Conservation (phyloP, 768 basidiomycete genomes). For the Pulveroboletus frians region DNA sequence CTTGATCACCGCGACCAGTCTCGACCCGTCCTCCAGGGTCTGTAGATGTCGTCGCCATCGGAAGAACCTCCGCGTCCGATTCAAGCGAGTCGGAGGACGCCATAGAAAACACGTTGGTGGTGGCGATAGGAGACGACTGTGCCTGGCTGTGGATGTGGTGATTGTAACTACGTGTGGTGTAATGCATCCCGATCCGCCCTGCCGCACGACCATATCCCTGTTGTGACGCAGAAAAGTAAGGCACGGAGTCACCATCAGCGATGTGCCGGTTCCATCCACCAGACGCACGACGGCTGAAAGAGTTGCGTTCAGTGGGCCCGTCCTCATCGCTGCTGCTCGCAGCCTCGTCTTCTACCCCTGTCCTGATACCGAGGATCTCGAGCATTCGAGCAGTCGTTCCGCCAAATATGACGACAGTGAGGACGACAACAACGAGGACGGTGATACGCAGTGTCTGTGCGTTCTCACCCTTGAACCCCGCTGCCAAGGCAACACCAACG, state of each 20-base stretch:
- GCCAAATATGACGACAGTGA: conserved; percentile 92
- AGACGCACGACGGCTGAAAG: conserved; percentile 32
- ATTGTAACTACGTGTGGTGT: conserved; percentile 51
- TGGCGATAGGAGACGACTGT: conserved; percentile 16
- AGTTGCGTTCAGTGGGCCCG: conserved; percentile 22
- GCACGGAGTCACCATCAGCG: conserved; percentile 37
- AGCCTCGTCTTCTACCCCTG: conserved; percentile 91
- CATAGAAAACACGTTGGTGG: conserved; percentile 50
- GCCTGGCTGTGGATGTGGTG: conserved; percentile 52
- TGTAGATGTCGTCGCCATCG: conserved; percentile 55
- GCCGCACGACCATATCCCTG: conserved; percentile 30
- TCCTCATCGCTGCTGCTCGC: conserved; percentile 56
- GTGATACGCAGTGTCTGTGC: conserved; percentile 89
- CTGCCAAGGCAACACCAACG: conserved; percentile 95
- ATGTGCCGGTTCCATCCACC: conserved; percentile 41
- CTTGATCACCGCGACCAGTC: conserved; percentile 1
- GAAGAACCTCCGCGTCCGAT: conserved; percentile 74
- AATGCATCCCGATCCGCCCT: conserved; percentile 54
- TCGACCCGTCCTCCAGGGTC: conserved; percentile 18
- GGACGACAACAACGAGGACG: conserved; percentile 90
- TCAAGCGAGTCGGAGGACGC: conserved; percentile 74
- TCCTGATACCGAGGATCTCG: conserved; percentile 92
- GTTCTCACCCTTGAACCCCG: conserved; percentile 92
- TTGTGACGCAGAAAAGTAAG: conserved; percentile 29
- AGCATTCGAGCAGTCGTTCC: conserved; percentile 98